Percentiles rank a stretch among this genome's conserved stretches.
phyloP scores from a whole-genome alignment of 805 yeast species.

The Candida nonsorbophila region DNA sequence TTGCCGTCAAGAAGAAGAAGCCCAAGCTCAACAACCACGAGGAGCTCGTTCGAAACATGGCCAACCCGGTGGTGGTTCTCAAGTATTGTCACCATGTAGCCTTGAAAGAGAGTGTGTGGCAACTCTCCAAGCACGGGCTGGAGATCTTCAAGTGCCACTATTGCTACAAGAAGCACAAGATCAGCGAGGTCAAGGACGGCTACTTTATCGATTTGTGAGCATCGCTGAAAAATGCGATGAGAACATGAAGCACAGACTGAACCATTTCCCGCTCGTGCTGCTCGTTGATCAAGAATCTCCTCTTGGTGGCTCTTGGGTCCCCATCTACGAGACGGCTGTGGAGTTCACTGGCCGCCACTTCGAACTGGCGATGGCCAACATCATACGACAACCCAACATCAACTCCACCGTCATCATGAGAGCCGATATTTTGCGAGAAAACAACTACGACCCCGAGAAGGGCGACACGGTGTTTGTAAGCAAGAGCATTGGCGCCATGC shows the following conservation, averaged over 20 bases:
- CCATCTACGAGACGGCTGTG: conserved; percentile 45
- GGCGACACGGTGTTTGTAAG: conserved; percentile 25
- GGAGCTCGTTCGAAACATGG: conserved; percentile 8
- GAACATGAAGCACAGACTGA: conserved; percentile 4
- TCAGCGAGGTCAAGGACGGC: conserved; percentile 34
- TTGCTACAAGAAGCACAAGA: conserved; percentile 39
- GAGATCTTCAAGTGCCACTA: conserved; percentile 41
- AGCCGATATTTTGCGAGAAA: conserved; percentile 70
- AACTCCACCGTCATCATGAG: conserved; percentile 88
- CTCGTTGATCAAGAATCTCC: conserved; percentile 25
- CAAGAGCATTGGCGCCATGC: conserved; percentile 19
- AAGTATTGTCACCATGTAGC: conserved; percentile 39
- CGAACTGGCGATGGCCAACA: conserved; percentile 70
- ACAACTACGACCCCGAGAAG: conserved; percentile 31
- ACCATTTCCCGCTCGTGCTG: conserved; percentile 4
- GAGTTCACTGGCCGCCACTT: conserved; percentile 55
- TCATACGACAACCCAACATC: conserved; percentile 79
- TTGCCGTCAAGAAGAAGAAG: conserved; percentile 9
- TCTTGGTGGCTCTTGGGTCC: conserved; percentile 60
- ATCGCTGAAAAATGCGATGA: conserved; percentile 5
- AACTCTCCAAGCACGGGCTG: conserved; percentile 30
- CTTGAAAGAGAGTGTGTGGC: conserved; percentile 36
- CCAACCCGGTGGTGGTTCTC: conserved; percentile 37
- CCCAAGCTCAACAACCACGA: conserved; percentile 8
- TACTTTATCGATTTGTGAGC: conserved; percentile 30